Percentiles rank a stretch among this genome's conserved stretches.
Evolutionary conservation across 768 basidiomycete species (phyloP).

Genomic region (Butyriboletus loyo): DNA sequence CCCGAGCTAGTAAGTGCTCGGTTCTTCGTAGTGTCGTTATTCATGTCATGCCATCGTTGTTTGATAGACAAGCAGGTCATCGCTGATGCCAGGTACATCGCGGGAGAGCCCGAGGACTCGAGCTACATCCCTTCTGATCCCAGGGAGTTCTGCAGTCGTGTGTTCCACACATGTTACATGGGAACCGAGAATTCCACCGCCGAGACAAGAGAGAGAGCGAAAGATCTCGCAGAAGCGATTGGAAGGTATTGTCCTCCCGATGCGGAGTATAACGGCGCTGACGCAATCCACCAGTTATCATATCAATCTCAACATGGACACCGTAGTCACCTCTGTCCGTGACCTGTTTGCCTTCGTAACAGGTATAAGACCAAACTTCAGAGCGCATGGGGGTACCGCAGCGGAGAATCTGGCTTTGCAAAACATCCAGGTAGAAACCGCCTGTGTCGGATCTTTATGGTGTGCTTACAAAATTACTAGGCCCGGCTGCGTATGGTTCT

Average conservation of each 20-base stretch:
- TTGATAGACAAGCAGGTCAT: slow-evolving; percentile 78
- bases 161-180: slow-evolving; percentile 99
- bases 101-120: slow-evolving; percentile 79
- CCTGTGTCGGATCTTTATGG: not conserved
- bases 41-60: not conserved
- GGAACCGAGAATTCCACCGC: slow-evolving; percentile 92
- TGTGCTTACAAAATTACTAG: slow-evolving; percentile 35
- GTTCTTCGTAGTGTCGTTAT: not conserved
- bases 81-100: slow-evolving; percentile 84
- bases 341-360: slow-evolving; percentile 85
- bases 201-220: slow-evolving; percentile 85
- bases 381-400: slow-evolving; percentile 77
- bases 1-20: slow-evolving; percentile 56
- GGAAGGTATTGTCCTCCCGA: slow-evolving; percentile 59
- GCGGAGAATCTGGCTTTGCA: slow-evolving; percentile 96
- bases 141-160: slow-evolving; percentile 76
- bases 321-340: slow-evolving; percentile 78
- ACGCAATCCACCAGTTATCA: slow-evolving; percentile 65
- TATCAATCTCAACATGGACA: slow-evolving; percentile 94
- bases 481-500: slow-evolving; percentile 94
- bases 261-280: not conserved
- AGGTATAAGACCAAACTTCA: slow-evolving; percentile 67
- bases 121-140: slow-evolving; percentile 84
- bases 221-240: slow-evolving; percentile 81
- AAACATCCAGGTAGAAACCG: slow-evolving; percentile 76